Percentiles rank a stretch among this genome's conserved stretches.
Conservation (phyloP, 2,329 filamentous ascomycete genomes). For the Penicillium hordei region DNA sequence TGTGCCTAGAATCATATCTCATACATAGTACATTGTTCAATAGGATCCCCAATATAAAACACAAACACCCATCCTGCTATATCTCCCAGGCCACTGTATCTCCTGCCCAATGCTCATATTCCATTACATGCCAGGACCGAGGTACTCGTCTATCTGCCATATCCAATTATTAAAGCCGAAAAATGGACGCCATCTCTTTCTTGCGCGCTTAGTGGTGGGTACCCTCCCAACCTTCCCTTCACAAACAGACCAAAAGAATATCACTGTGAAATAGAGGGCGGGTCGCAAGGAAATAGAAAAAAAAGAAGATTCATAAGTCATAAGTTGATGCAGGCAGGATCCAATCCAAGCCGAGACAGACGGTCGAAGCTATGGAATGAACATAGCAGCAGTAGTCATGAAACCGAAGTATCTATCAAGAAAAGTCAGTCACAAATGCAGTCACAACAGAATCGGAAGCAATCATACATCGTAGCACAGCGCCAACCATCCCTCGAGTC, state of each 20-base stretch:
- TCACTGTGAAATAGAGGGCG: not conserved
- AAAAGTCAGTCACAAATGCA: not conserved
- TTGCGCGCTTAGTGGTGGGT: not conserved
- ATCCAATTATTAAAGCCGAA: not conserved
- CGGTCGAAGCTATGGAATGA: constrained; percentile 31
- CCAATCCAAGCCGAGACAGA: not conserved
- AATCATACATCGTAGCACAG: constrained; percentile 39
- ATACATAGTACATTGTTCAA: constrained; percentile 6
- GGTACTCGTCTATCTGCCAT: not conserved
- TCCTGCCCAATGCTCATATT: constrained; percentile 5
- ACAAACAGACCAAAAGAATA: not conserved
- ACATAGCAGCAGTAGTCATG: constrained; percentile 41
- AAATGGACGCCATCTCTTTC: constrained; percentile 10
- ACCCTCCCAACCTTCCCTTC: not conserved
- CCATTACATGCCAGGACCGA: not conserved
- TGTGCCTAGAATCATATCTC: not conserved
- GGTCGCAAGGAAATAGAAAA: not conserved
- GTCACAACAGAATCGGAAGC: not conserved
- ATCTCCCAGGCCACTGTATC: not conserved
- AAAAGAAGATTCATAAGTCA: constrained; percentile 19
- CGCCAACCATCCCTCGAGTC: constrained; percentile 43
- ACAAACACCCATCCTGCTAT: not conserved
- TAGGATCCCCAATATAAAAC: not conserved
- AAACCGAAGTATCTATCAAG: constrained; percentile 40
- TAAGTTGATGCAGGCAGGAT: not conserved